Conservation (phyloP, 495 filamentous ascomycete genomes). For the Evernia prunastri region DNA sequence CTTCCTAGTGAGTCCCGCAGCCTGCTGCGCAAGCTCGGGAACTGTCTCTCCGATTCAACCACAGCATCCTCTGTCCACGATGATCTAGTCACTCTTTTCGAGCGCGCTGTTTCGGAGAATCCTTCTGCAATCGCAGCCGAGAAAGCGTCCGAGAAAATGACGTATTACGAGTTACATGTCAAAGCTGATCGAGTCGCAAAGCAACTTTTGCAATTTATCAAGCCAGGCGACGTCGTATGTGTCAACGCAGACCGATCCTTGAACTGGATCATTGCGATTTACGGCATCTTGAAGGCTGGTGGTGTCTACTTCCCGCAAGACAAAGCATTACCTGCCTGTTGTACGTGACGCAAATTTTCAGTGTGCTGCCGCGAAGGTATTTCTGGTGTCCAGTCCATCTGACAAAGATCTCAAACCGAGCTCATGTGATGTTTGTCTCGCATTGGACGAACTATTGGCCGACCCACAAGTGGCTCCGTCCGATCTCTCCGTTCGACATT, state of each 20-base stretch:
- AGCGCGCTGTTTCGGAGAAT: constrained; percentile 7
- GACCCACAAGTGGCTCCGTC: background rate
- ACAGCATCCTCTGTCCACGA: constrained; percentile 10
- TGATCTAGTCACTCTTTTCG: constrained; percentile 28
- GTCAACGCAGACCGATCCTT: constrained; percentile 33
- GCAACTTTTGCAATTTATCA: constrained; percentile 8
- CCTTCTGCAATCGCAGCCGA: constrained; percentile 22
- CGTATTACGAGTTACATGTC: constrained; percentile 27
- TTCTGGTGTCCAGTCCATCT: constrained; percentile 3
- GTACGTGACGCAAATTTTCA: constrained; percentile 18
- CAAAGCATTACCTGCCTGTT: constrained; percentile 18
- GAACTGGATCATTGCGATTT: constrained; percentile 37
- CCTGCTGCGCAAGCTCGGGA: constrained; percentile 5
- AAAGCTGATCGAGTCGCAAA: background rate
- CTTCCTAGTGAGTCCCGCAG: background rate
- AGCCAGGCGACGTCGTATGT: constrained; percentile 30
- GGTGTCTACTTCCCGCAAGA: constrained; percentile 32
- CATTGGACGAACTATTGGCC: background rate
- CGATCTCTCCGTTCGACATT: background rate
- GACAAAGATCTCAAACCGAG: background rate
- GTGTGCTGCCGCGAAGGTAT: constrained; percentile 16
- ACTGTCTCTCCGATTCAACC: constrained; percentile 13
- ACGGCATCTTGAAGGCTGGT: constrained; percentile 31
- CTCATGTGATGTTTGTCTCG: background rate
- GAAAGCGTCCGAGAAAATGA: background rate